Evolutionary conservation across 1,284 basidiomycete species (phyloP), one percentile per base, ranked within the genome.

Genomic region (Malassezia dermatis): DNA sequence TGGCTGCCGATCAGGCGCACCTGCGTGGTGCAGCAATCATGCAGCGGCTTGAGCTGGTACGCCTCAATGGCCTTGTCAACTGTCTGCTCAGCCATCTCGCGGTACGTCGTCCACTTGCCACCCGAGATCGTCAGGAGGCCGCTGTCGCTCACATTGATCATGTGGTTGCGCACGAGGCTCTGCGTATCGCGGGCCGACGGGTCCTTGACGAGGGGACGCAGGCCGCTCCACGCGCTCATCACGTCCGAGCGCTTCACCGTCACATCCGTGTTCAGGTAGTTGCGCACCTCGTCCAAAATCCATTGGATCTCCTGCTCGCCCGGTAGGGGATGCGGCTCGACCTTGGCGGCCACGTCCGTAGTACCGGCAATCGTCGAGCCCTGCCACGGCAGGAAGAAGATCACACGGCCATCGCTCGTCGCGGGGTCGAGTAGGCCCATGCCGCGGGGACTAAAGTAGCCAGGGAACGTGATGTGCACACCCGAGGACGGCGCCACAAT

Each of bases 311-410:
- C 93, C 67, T 94, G 88, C 77, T 96, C 93, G 41, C 82, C 80
- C 2, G 91, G 89, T 10, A 81, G 78, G 4, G 93, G 91, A 67
- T 93, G 84, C 46, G 83, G 80, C 51, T 82, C 81, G 53, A 95
- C 86, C 3, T 77, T 76, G 0, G 86, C 83, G 0, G 88, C 86
- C 0, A 86, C 82, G 76, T 98, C 93, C 19, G 93, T 98, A 6
- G 93, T 96, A 24, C 91, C 93, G 3, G 93, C 93, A 61, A 98
- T 93, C 45, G 90, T 91, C 77, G 88, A 89, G 21, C 93, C 93
- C 78, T 95, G 86, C 93, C 93, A 98, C 0, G 93, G 93, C 19
- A 98, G 81, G 82, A 96, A 95, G 81, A 96, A 98, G 73, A 96
- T 93, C 58, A 98, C 91, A 42, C 93, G 85, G 0, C 93, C 93